Evolutionary conservation across 305 asterid genomes (phyloP).

Genomic region (Fraxinus nigra): DNA sequence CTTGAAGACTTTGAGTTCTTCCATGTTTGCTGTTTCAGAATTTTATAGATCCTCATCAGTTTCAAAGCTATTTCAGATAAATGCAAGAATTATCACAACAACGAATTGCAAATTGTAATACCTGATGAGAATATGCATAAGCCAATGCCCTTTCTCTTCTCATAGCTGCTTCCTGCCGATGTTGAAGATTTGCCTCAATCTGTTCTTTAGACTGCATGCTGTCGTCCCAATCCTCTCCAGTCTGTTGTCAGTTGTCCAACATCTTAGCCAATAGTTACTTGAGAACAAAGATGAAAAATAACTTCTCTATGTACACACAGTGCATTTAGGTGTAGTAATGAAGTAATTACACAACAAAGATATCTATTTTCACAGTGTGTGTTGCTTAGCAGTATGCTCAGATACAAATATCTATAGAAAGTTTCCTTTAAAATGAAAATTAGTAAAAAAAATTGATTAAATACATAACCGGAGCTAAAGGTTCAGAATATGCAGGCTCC

Average conservation of each 20-base stretch:
- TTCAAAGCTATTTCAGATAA: conserved; percentile 2
- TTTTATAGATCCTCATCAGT: conserved; percentile 9
- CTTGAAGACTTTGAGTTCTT: conserved; percentile 50
- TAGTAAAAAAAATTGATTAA: no score
- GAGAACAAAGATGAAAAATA: neutral
- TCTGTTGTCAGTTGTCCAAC: conserved; percentile 30
- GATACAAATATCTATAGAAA: neutral
- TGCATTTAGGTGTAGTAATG: neutral
- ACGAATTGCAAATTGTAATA: conserved; percentile 17
- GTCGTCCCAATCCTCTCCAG: conserved; percentile 68
- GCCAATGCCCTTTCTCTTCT: conserved; percentile 92
- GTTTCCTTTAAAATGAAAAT: neutral
- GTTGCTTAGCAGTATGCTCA: neutral
- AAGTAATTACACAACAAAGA: neutral
- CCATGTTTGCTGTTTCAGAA: conserved; percentile 60
- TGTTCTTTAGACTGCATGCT: conserved; percentile 71
- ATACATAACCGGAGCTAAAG: neutral
- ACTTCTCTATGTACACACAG: neutral
- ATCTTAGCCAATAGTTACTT: neutral
- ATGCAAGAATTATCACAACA: neutral
- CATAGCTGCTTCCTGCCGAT: conserved; percentile 64
- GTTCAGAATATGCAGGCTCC: neutral
- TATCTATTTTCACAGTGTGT: neutral
- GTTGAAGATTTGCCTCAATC: conserved; percentile 57
- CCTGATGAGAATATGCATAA: conserved; percentile 82